Conservation (phyloP, 345 rosid genomes). For the Noccaea caerulescens region DNA sequence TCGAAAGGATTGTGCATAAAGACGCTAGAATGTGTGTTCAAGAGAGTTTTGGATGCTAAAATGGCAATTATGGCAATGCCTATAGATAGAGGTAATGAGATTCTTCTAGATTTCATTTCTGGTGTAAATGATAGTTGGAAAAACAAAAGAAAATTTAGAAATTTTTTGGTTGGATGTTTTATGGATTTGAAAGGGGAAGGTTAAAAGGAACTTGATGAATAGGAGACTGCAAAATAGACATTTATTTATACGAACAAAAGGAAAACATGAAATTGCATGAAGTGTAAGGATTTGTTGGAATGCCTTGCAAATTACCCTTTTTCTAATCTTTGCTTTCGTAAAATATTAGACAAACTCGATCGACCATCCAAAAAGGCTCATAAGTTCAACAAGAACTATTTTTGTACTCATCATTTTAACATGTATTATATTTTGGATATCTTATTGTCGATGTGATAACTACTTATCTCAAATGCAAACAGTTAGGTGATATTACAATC, state of each 20-base stretch:
- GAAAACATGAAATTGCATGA: conserved; percentile 50
- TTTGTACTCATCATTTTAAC: not conserved
- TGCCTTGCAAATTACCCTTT: conserved; percentile 90
- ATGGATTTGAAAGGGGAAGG: conserved; percentile 8
- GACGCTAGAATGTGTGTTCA: conserved; percentile 21
- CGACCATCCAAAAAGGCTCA: conserved; percentile 39
- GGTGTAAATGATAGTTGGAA: not conserved
- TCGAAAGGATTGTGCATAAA: conserved; percentile 25
- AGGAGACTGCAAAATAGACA: conserved; percentile 29
- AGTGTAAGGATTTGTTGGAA: conserved; percentile 72
- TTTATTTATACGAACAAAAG: conserved; percentile 26
- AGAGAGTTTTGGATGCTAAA: conserved; percentile 45
- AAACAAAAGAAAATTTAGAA: not conserved
- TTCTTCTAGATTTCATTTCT: conserved; percentile 44
- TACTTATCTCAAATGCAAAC: no score
- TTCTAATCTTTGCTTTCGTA: conserved; percentile 35
- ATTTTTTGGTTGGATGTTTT: conserved; percentile 13
- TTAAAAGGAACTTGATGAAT: conserved; percentile 31
- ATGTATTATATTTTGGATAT: not conserved
- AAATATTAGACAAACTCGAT: conserved; percentile 18
- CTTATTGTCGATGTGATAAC: not conserved
- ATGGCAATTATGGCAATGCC: conserved; percentile 51
- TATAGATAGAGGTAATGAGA: conserved; percentile 44
- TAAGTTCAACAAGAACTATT: not conserved
- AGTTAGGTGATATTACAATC: no score